Percentiles rank a stretch among this genome's conserved stretches.
These are phyloP conservation scores for Daldinia caldariorum DNA, from an alignment of 495 filamentous ascomycete species.

Conservation along the genomic window DNA sequence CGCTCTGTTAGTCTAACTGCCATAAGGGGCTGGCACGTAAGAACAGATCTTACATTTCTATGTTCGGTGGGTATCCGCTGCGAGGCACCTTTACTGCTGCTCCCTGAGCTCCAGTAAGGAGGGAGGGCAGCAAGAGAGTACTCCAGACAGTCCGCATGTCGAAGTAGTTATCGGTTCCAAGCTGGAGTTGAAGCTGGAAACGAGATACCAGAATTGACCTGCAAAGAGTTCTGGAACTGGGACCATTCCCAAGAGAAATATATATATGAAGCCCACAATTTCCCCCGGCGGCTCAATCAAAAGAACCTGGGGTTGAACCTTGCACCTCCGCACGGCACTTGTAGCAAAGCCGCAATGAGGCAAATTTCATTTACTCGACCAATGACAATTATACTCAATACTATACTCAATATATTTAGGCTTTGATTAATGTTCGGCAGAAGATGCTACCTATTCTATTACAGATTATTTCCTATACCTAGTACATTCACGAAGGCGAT, in stretches of 20 bases:
- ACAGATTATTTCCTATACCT: background rate
- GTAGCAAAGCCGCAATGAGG: slow-evolving; percentile 39
- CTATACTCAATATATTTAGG: slow-evolving; percentile 42
- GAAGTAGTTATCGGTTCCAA: slow-evolving; percentile 35
- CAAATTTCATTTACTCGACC: slow-evolving; percentile 46
- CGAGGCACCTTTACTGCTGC: slow-evolving; percentile 26
- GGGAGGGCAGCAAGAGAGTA: slow-evolving; percentile 48
- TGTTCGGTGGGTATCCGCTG: slow-evolving; percentile 46
- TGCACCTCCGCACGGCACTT: slow-evolving; percentile 49
- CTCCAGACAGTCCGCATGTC: slow-evolving; percentile 50
- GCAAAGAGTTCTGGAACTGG: slow-evolving; percentile 19
- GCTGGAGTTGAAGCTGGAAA: slow-evolving; percentile 12
- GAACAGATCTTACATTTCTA: slow-evolving; percentile 45
- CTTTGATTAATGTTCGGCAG: slow-evolving; percentile 36
- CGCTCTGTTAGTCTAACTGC: slow-evolving; percentile 8
- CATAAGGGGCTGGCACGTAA: background rate
- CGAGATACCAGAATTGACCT: slow-evolving; percentile 17
- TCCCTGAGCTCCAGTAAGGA: slow-evolving; percentile 47
- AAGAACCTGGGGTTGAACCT: slow-evolving; percentile 28
- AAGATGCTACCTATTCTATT: background rate
- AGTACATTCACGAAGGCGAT: background rate
- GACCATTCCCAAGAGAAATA: slow-evolving; percentile 15
- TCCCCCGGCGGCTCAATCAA: slow-evolving; percentile 44
- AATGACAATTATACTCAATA: slow-evolving; percentile 44
- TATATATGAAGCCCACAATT: slow-evolving; percentile 47